These are phyloP conservation scores for Penicillium lividum DNA, from an alignment of 495 filamentous ascomycete species.

Conservation along the genomic window DNA sequence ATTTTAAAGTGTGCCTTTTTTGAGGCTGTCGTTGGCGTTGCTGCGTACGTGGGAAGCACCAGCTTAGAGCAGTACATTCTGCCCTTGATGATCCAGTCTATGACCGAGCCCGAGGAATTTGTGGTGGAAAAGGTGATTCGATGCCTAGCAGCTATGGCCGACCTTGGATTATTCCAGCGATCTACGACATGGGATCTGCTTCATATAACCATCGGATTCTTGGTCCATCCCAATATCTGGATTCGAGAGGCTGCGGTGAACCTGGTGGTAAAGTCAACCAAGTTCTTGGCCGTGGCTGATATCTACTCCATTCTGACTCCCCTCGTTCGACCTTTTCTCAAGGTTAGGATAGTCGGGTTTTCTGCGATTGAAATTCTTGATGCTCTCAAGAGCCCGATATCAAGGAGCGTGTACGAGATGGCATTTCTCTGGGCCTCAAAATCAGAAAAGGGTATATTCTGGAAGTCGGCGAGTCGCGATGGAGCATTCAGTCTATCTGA, in stretches of 20 bases:
- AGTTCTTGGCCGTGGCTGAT: constrained; percentile 79
- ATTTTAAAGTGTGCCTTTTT: constrained; percentile 96
- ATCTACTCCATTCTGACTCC: constrained; percentile 79
- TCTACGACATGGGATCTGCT: constrained; percentile 85
- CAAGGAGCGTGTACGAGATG: constrained; percentile 77
- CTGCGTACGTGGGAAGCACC: constrained; percentile 81
- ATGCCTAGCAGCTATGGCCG: constrained; percentile 86
- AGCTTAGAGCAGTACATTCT: constrained; percentile 95
- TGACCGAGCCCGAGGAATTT: constrained; percentile 93
- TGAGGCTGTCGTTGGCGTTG: constrained; percentile 90
- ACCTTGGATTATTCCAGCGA: constrained; percentile 82
- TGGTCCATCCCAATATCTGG: constrained; percentile 94
- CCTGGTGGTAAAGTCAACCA: constrained; percentile 75
- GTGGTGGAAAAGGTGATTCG: constrained; percentile 89
- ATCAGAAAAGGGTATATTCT: constrained; percentile 77
- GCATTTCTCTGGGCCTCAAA: constrained; percentile 85
- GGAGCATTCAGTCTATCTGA: constrained; percentile 60
- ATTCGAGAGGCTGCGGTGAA: constrained; percentile 85
- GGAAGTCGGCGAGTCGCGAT: constrained; percentile 70
- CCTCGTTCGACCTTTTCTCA: constrained; percentile 80
- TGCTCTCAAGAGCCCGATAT: constrained; percentile 79
- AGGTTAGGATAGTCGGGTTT: constrained; percentile 61
- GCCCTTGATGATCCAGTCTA: constrained; percentile 93
- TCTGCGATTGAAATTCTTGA: constrained; percentile 77
- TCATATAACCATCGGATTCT: constrained; percentile 75